Conservation (phyloP, 768 basidiomycete species). For the Mycena capillaripes region DNA sequence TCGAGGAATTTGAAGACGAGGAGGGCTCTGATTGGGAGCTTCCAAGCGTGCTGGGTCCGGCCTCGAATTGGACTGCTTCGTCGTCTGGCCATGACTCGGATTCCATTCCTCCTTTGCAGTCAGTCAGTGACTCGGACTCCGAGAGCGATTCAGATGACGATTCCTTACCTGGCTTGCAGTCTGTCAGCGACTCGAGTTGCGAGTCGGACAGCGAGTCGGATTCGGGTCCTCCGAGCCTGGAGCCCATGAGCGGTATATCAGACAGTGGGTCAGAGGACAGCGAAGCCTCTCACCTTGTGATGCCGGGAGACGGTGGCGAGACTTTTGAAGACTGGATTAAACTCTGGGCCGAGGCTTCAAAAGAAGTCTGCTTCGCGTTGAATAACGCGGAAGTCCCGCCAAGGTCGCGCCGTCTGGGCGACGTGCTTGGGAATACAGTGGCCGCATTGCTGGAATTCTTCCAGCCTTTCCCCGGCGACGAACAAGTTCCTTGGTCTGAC, state of each 20-base stretch:
- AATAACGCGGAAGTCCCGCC: not conserved
- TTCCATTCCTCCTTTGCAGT: not conserved
- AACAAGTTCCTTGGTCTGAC: not conserved
- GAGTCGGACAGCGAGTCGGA: not conserved
- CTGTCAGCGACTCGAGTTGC: too few species aligned
- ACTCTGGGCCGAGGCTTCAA: not conserved
- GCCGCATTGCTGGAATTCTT: not conserved
- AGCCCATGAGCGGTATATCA: not conserved
- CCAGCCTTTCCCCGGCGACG: slow-evolving; percentile 11
- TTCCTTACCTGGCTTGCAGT: not conserved
- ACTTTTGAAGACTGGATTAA: not conserved
- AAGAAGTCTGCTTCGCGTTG: not conserved
- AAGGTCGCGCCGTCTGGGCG: slow-evolving; percentile 1
- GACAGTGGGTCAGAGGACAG: not conserved
- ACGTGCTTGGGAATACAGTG: not conserved
- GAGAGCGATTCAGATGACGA: not conserved
- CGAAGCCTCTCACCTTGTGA: not conserved
- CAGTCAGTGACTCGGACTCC: not conserved
- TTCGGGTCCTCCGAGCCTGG: not conserved
- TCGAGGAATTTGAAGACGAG: too few species aligned
- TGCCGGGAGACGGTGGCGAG: not conserved
- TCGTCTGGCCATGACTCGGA: not conserved
- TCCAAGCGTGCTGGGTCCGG: too few species aligned
- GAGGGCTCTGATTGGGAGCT: too few species aligned
- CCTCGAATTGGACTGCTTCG: not conserved